These are phyloP conservation scores for Aspergillus eucalypticola DNA, from an alignment of 2,329 filamentous ascomycete genomes.

Conservation along the genomic window DNA sequence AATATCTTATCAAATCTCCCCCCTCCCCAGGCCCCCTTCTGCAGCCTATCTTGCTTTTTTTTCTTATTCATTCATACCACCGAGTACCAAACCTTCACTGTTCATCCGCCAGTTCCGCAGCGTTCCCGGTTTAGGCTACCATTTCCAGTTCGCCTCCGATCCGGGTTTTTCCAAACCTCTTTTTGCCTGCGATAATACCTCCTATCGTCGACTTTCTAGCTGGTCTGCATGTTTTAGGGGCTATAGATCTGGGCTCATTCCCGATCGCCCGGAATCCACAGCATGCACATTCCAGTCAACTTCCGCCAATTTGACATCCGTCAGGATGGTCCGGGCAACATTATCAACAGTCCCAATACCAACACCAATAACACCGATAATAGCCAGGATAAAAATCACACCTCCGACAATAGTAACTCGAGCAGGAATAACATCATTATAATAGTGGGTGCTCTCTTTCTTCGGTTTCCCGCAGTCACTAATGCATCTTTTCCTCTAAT, in stretches of 20 bases:
- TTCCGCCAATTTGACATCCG: constrained; percentile 20
- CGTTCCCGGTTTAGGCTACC: constrained; percentile 3
- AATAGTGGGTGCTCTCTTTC: constrained; percentile 26
- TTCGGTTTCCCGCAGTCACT: not conserved
- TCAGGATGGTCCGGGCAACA: constrained; percentile 11
- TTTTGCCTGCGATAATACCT: not conserved
- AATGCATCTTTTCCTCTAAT: constrained; percentile 3
- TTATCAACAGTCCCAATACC: not conserved
- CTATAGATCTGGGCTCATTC: constrained; percentile 9
- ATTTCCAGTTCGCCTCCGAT: constrained; percentile 1
- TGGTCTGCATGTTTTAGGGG: constrained; percentile 14
- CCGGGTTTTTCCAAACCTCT: not conserved
- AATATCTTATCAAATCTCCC: not conserved
- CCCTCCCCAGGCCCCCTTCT: not conserved
- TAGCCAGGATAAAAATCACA: not conserved
- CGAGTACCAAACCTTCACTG: not conserved
- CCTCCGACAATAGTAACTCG: not conserved
- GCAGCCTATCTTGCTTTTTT: not conserved
- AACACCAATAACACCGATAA: not conserved
- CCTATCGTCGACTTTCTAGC: not conserved
- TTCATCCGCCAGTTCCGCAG: constrained; percentile 10
- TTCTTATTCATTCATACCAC: not conserved
- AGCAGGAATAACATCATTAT: constrained; percentile 31
- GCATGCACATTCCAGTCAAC: constrained; percentile 25
- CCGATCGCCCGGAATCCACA: constrained; percentile 13